Evolutionary conservation across 371 early-diverging fungal species (phyloP), one percentile per base, ranked within the genome.

Genomic region (Blakeslea trispora): DNA sequence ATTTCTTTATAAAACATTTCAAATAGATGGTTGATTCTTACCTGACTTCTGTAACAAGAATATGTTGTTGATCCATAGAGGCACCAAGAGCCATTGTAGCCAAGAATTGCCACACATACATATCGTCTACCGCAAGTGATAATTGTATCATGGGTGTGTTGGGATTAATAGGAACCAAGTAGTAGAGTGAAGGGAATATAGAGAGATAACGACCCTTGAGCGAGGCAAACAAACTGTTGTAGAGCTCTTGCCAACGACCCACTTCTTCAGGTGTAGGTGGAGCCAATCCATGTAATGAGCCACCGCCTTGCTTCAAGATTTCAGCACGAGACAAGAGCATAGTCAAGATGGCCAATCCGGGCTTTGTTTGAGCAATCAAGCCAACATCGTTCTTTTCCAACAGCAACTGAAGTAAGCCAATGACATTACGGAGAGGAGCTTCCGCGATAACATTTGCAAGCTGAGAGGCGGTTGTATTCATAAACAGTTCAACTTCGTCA

Each of bases 71-170:
- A 37, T 97, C 96, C 59, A 89, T 88, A 0, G 91, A 87, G 0
- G 97, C 96, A 14, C 93, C 92, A 0, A 94, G 90, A 3, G 96
- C 96, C 79, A 98, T 83, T 1, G 96, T 90, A 3, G 98, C 95
- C 74, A 98, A 77, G 61, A 98, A 98, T 72, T 97, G 97, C 98
- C 98, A 98, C n/a, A 96, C 93, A 64, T 92, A 92, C 53, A 90
- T 83, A 64, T 97, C 96, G 64, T 96, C 95, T 3, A 83, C 69
- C 18, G 55, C 59, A 24, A 71, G 45, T 14, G 74, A 68, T 40
- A 77, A 34, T 37, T 77, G 76, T 28, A 67, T 61, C 48, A 71
- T 64, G 50, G 63, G 66, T 13, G 71, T 68, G 42, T 73, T 77
- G 15, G 85, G 79, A 15, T 81, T 81, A 42, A 75, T 59, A 22